Conservation (phyloP, 768 basidiomycete species). For the Auricularia sp. region DNA sequence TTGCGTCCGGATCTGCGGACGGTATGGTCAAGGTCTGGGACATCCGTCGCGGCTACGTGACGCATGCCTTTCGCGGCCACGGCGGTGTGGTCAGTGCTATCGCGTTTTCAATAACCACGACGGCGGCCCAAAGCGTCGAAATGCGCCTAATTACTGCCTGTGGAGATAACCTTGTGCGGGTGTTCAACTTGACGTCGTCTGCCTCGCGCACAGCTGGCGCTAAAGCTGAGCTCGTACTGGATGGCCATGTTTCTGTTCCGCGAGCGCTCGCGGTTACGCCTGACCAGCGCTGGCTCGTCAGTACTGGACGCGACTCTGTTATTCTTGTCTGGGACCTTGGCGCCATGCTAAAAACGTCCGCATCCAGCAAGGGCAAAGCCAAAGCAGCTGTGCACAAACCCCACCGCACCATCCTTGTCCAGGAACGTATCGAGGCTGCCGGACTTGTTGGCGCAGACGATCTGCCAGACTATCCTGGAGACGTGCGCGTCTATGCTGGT, state of each 20-base stretch:
- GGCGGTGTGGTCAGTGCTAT: constrained; percentile 95
- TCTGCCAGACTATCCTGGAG: constrained; percentile 13
- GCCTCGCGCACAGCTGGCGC: constrained; percentile 46
- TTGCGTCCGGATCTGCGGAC: constrained; percentile 94
- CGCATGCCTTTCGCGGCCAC: constrained; percentile 92
- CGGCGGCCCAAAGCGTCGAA: constrained; percentile 19
- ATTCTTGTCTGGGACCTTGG: constrained; percentile 86
- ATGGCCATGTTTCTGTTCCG: constrained; percentile 93
- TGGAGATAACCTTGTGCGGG: constrained; percentile 83
- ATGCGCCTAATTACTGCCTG: constrained; percentile 87
- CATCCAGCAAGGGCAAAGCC: constrained; percentile 36
- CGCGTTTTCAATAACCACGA: constrained; percentile 44
- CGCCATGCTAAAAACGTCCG: constrained; percentile 13
- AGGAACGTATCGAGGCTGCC: constrained; percentile 82
- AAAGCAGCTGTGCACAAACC: constrained; percentile 43
- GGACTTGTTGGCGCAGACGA: constrained; percentile 53
- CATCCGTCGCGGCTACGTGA: constrained; percentile 74
- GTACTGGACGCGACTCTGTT: constrained; percentile 87
- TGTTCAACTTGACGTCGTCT: constrained; percentile 71
- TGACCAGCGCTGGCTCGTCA: constrained; percentile 85
- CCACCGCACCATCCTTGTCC: constrained; percentile 67
- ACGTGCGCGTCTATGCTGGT: constrained; percentile 19
- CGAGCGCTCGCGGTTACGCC: constrained; percentile 75
- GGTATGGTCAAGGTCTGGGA: constrained; percentile 98
- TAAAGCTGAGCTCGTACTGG: constrained; percentile 71